A percentile compares a stretch with the other conserved stretches of the same genome.
Conservation (phyloP, 805 yeast genomes). For the Dipodascus albidus region DNA sequence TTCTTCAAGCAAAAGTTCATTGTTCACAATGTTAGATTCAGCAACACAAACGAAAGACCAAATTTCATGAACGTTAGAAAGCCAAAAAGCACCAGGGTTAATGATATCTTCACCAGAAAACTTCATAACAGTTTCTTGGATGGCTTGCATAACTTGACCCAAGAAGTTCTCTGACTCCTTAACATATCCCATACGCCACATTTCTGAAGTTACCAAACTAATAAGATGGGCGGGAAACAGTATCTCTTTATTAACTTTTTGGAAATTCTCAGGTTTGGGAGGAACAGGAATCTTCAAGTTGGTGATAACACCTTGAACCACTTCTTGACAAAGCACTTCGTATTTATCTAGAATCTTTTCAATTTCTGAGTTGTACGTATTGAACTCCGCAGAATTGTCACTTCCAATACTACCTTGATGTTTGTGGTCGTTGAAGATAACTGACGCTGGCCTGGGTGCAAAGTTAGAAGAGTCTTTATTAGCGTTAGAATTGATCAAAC, state of each 20-base stretch:
- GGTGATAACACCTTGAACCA: slow-evolving; percentile 74
- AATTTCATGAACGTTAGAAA: slow-evolving; percentile 90
- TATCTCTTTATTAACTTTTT: slow-evolving; percentile 84
- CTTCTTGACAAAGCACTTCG: slow-evolving; percentile 55
- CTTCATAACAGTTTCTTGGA: slow-evolving; percentile 72
- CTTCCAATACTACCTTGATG: slow-evolving; percentile 32
- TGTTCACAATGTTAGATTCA: slow-evolving; percentile 79
- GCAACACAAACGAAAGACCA: slow-evolving; percentile 92
- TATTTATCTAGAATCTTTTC: slow-evolving; percentile 25
- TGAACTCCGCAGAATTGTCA: slow-evolving; percentile 35
- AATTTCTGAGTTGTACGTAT: slow-evolving; percentile 27
- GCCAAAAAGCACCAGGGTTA: slow-evolving; percentile 94
- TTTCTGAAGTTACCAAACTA: slow-evolving; percentile 82
- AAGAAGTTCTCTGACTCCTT: slow-evolving; percentile 83
- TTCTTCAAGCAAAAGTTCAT: slow-evolving; percentile 65
- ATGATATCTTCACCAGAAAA: slow-evolving; percentile 79
- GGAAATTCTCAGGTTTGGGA: slow-evolving; percentile 60
- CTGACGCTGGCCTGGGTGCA: slow-evolving; percentile 21
- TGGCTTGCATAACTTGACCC: slow-evolving; percentile 77
- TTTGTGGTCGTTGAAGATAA: slow-evolving; percentile 13
- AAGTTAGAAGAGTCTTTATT: slow-evolving; percentile 15
- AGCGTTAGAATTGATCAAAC: slow-evolving; percentile 12
- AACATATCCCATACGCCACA: slow-evolving; percentile 98
- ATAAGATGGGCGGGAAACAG: slow-evolving; percentile 93
- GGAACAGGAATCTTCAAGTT: slow-evolving; percentile 80